phyloP scores from a whole-genome alignment of 805 yeast species.

The Metschnikowia shivogae region DNA sequence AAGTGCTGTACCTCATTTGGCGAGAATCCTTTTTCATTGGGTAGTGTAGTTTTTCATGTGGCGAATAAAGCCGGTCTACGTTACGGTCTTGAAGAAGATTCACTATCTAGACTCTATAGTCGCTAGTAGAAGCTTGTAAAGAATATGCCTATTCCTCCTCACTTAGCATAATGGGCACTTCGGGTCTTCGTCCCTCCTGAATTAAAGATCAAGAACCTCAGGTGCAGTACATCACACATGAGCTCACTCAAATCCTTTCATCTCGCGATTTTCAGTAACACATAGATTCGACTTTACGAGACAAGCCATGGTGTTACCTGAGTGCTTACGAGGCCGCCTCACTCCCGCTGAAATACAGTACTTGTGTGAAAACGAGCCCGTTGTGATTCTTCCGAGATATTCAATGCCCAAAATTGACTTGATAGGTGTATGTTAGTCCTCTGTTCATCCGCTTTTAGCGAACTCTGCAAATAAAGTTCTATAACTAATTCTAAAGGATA shows the following conservation, averaged over 20 bases:
- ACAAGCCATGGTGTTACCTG: conserved; percentile 15
- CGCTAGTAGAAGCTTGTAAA: no score
- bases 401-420: conserved; percentile 60
- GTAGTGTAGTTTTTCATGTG: no score
- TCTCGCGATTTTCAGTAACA: neutral
- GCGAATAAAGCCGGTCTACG: no score
- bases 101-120: no score
- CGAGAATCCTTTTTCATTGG: no score
- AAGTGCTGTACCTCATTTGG: no score
- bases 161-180: neutral
- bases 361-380: conserved; percentile 73
- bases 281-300: neutral
- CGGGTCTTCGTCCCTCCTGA: neutral
- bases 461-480: neutral
- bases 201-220: no score
- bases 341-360: conserved; percentile 78
- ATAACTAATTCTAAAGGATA: conserved; percentile 31
- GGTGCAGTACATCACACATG: no score
- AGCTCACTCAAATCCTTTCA: neutral
- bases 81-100: no score
- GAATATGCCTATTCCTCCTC: no score
- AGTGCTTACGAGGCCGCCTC: conserved; percentile 36
- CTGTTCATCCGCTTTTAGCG: neutral
- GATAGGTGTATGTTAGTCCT: conserved; percentile 48
- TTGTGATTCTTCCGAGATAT: conserved; percentile 77